These are phyloP conservation scores for Senna tora DNA, from an alignment of 306 rosid species.

Conservation along the genomic window DNA sequence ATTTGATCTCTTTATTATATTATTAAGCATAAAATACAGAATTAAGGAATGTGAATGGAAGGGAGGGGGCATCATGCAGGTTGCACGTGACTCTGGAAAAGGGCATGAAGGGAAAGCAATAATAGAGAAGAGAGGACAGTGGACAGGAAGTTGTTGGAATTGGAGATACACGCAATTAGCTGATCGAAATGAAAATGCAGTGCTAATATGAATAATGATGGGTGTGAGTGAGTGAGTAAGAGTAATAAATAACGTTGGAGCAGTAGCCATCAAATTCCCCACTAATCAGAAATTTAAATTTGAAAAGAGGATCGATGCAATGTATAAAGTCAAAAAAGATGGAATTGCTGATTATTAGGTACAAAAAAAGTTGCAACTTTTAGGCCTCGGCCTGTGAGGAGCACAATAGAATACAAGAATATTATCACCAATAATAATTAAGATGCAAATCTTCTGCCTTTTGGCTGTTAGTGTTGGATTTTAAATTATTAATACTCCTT, in stretches of 20 bases:
- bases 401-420: neutral
- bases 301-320: neutral
- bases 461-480: too few relatives aligned
- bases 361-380: neutral
- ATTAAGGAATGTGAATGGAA: too few relatives aligned
- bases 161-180: neutral
- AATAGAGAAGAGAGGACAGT: too few relatives aligned
- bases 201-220: too few relatives aligned
- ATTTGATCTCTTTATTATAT: too few relatives aligned
- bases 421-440: too few relatives aligned
- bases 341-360: slow-evolving; percentile 10
- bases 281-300: slow-evolving; percentile 10
- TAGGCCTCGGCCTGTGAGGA: neutral
- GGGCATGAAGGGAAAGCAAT: too few relatives aligned
- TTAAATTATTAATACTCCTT: too few relatives aligned
- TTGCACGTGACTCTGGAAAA: neutral
- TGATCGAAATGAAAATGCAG: too few relatives aligned
- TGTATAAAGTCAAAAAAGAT: slow-evolving; percentile 1
- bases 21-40: neutral
- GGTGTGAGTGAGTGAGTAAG: too few relatives aligned
- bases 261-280: neutral
- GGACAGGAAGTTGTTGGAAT: neutral
- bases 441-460: too few relatives aligned
- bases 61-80: neutral
- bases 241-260: neutral